Percentiles rank a stretch among this genome's conserved stretches.
Conservation (phyloP, 1,284 basidiomycete genomes). For the Rhodotorula sp. region DNA sequence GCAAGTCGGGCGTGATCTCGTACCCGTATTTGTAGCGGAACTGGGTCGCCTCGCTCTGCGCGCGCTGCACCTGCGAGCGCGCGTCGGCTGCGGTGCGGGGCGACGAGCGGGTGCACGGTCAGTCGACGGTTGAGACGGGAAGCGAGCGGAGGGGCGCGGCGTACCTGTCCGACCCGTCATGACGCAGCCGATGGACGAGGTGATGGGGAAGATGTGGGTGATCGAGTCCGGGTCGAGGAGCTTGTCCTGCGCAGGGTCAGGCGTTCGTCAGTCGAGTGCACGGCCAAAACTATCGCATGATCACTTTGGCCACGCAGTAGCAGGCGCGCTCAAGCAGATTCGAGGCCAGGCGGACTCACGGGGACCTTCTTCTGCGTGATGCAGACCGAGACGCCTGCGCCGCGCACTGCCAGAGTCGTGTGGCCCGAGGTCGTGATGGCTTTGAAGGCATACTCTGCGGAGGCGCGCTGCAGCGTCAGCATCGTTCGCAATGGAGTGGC, state of each 20-base stretch:
- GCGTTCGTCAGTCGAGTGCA: not conserved
- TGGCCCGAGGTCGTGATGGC: constrained; percentile 96
- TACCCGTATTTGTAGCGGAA: constrained; percentile 98
- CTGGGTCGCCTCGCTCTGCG: constrained; percentile 85
- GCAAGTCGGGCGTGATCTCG: constrained; percentile 92
- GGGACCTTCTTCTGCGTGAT: constrained; percentile 99
- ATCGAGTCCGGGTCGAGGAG: constrained; percentile 92
- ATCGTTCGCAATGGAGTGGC: not conserved
- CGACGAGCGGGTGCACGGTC: constrained; percentile 26
- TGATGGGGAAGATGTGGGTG: constrained; percentile 95
- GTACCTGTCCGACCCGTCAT: constrained; percentile 92
- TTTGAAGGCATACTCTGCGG: constrained; percentile 96
- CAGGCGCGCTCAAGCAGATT: not conserved
- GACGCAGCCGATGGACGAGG: constrained; percentile 94
- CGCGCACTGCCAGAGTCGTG: constrained; percentile 87
- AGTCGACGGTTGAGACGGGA: not conserved
- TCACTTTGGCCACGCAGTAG: not conserved
- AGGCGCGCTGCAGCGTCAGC: not conserved
- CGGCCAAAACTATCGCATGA: not conserved
- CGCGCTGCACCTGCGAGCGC: constrained; percentile 82
- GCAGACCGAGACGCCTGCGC: constrained; percentile 90
- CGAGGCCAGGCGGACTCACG: constrained; percentile 56
- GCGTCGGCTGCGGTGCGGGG: constrained; percentile 73
- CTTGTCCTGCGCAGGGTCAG: constrained; percentile 71
- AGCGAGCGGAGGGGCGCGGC: constrained; percentile 41